A percentile compares a stretch with the other conserved stretches of the same genome.
These are phyloP conservation scores for Pseudonitzschia multiseries DNA, from an alignment of 108 stramenopile species.

Conservation along the genomic window DNA sequence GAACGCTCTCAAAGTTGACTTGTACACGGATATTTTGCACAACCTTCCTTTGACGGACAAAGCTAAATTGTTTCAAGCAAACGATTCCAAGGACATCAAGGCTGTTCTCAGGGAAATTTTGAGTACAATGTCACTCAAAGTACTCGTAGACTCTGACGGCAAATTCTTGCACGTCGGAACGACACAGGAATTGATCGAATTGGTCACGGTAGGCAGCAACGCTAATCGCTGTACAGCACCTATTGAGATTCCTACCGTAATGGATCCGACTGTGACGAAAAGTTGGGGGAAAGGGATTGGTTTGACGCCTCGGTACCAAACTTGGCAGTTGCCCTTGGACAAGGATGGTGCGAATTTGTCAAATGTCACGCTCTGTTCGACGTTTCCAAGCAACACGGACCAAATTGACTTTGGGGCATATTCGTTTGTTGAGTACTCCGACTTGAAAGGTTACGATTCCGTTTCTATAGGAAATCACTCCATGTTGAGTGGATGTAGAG, in stretches of 20 bases:
- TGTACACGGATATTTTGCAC: slow-evolving; percentile 65
- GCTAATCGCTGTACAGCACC: not conserved
- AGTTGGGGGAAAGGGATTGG: not conserved
- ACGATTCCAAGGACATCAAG: not conserved
- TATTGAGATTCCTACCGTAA: not conserved
- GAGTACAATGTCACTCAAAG: slow-evolving; percentile 38
- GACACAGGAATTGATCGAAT: slow-evolving; percentile 67
- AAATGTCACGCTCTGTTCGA: slow-evolving; percentile 20
- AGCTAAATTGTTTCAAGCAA: not conserved
- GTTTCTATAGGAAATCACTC: slow-evolving; percentile 13
- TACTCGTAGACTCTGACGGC: slow-evolving; percentile 50
- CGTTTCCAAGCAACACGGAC: slow-evolving; percentile 7
- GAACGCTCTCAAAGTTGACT: slow-evolving; percentile 45
- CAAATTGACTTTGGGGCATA: slow-evolving; percentile 12
- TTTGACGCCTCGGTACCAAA: slow-evolving; percentile 2
- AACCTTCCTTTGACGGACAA: slow-evolving; percentile 28
- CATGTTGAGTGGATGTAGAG: not conserved
- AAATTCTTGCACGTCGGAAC: slow-evolving; percentile 77
- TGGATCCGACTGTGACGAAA: not conserved
- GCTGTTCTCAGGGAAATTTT: slow-evolving; percentile 21
- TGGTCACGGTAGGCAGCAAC: slow-evolving; percentile 27
- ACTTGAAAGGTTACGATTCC: slow-evolving; percentile 23
- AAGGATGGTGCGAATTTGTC: not conserved
- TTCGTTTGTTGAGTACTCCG: slow-evolving; percentile 37
- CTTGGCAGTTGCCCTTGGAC: not conserved